Conservation (phyloP, 345 rosid genomes). For the Populus deltoides region DNA sequence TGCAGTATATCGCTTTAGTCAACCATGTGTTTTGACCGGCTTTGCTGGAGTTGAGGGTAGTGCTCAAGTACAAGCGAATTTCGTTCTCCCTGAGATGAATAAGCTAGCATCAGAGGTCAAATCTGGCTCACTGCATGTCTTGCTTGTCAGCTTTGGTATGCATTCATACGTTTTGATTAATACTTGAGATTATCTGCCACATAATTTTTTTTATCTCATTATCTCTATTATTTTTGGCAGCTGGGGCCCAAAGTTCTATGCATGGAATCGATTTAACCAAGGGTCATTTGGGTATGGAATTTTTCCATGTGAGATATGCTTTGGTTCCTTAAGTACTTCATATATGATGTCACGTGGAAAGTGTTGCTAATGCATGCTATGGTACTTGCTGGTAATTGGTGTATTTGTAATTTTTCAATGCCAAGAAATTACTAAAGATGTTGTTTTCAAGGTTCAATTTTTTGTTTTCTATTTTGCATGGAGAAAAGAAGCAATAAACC, state of each 20-base stretch:
- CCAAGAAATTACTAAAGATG: neutral
- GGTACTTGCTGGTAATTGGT: neutral
- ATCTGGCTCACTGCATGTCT: conserved; percentile 70
- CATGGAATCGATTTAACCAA: conserved; percentile 59
- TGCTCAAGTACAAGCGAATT: conserved; percentile 64
- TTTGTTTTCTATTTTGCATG: neutral
- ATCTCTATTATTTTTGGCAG: conserved; percentile 32
- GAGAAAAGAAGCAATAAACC: neutral
- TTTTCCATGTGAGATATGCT: conserved; percentile 32
- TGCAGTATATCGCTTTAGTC: conserved; percentile 82
- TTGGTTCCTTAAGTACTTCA: conserved; percentile 11
- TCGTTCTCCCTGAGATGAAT: conserved; percentile 80
- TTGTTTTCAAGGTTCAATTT: neutral
- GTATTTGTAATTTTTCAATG: neutral
- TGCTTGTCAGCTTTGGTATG: conserved; percentile 89
- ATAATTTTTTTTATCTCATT: neutral
- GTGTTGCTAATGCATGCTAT: neutral
- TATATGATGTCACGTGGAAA: conserved; percentile 3
- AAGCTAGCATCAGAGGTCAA: conserved; percentile 75
- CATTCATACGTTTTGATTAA: neutral
- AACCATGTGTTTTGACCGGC: conserved; percentile 72
- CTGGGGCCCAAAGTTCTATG: conserved; percentile 64
- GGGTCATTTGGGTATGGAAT: conserved; percentile 51
- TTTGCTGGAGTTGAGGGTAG: conserved; percentile 67
- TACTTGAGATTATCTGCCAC: conserved; percentile 5